These are phyloP conservation scores for Ogataea minuta DNA, from an alignment of 805 yeast species.

Conservation along the genomic window DNA sequence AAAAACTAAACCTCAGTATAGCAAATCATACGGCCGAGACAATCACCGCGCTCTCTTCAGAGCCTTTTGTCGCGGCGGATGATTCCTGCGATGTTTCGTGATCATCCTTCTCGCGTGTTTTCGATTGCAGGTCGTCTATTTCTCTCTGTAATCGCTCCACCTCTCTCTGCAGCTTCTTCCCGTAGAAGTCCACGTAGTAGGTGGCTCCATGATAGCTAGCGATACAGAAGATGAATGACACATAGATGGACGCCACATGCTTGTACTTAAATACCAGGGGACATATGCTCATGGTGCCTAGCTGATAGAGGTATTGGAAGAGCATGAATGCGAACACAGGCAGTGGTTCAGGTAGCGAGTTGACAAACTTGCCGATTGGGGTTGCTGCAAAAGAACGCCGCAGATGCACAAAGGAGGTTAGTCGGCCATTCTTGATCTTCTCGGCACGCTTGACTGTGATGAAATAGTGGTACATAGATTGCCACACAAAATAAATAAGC, in stretches of 20 bases:
- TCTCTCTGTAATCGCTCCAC: constrained; percentile 69
- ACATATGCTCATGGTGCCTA: constrained; percentile 82
- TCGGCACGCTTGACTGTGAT: constrained; percentile 78
- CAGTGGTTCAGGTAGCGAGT: constrained; percentile 75
- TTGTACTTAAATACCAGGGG: constrained; percentile 83
- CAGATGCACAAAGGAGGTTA: constrained; percentile 83
- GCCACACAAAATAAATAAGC: constrained; percentile 84
- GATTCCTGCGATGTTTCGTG: background rate
- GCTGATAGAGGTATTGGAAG: constrained; percentile 84
- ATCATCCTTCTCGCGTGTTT: constrained; percentile 9
- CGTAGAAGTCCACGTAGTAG: constrained; percentile 88
- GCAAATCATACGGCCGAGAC: background rate
- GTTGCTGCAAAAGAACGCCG: constrained; percentile 67
- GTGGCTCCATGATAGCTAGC: constrained; percentile 95
- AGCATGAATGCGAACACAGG: constrained; percentile 86
- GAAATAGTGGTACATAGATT: constrained; percentile 83
- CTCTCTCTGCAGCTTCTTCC: constrained; percentile 85
- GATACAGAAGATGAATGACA: constrained; percentile 67
- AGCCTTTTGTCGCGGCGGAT: no score
- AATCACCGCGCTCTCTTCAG: background rate
- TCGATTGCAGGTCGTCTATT: constrained; percentile 57
- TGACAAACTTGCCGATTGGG: constrained; percentile 72
- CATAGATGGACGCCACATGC: constrained; percentile 62
- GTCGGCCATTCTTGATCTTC: constrained; percentile 80
- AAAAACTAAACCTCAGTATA: background rate